Percentiles rank a stretch among this genome's conserved stretches.
Evolutionary conservation across 345 rosid species (phyloP).

Genomic region (Pugionium cornutum): DNA sequence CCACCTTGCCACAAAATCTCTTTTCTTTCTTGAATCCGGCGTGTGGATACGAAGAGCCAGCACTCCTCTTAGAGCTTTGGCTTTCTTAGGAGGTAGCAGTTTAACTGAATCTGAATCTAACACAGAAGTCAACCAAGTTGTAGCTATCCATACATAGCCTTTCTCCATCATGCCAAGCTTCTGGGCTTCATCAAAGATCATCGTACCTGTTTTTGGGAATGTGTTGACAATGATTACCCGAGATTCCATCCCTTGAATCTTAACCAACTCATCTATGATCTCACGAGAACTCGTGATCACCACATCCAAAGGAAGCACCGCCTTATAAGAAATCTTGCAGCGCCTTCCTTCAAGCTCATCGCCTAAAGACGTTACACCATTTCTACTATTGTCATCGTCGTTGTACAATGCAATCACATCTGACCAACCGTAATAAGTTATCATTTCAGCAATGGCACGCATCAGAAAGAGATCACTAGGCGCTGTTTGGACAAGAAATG

Average conservation of each 20-base stretch:
- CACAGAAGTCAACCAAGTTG: slow-evolving; percentile 76
- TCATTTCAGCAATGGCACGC: slow-evolving; percentile 81
- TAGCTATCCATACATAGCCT: slow-evolving; percentile 87
- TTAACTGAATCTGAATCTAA: slow-evolving; percentile 71
- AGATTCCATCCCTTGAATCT: slow-evolving; percentile 70
- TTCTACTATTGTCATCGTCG: slow-evolving; percentile 82
- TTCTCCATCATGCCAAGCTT: slow-evolving; percentile 77
- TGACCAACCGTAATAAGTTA: slow-evolving; percentile 66
- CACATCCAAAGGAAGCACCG: slow-evolving; percentile 62
- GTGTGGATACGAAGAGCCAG: slow-evolving; percentile 74
- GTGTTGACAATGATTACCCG: slow-evolving; percentile 71
- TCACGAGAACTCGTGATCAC: slow-evolving; percentile 46
- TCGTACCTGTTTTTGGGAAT: slow-evolving; percentile 51
- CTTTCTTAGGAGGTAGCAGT: slow-evolving; percentile 36
- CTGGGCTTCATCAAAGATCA: slow-evolving; percentile 69
- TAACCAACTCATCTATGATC: slow-evolving; percentile 48
- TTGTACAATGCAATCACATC: slow-evolving; percentile 65
- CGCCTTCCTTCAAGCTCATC: slow-evolving; percentile 70
- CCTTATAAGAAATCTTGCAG: slow-evolving; percentile 72
- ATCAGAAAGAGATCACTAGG: slow-evolving; percentile 79
- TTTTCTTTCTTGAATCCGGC: slow-evolving; percentile 60
- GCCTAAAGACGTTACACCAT: slow-evolving; percentile 61
- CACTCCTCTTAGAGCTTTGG: slow-evolving; percentile 55
- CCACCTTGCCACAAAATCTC: slow-evolving; percentile 67
- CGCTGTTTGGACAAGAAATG: slow-evolving; percentile 87